Evolutionary conservation across 208 protist genomes (phyloP).

Genomic region (Acanthamoeba lenticulata): DNA sequence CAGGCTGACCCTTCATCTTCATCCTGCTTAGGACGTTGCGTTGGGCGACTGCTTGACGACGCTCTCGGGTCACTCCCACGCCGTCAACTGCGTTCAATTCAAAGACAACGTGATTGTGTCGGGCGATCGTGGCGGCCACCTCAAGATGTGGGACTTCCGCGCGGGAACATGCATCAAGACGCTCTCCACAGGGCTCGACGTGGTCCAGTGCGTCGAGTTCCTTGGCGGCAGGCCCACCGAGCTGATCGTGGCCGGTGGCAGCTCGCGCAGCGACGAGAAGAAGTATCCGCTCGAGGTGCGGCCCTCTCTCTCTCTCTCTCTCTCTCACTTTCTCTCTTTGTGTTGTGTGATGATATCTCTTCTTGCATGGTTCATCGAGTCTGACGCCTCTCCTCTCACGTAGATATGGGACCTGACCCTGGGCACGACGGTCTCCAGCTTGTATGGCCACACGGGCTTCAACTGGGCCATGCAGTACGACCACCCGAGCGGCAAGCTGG

Average conservation of each 20-base stretch:
- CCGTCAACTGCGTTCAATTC: conserved; percentile 32
- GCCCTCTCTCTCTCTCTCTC: too few species aligned
- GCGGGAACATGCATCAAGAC: conserved; percentile 18
- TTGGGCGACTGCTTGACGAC: background rate
- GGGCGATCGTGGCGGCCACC: background rate
- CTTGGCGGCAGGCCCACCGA: background rate
- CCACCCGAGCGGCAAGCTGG: conserved; percentile 6
- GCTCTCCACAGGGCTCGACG: background rate
- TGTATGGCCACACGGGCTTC: conserved; percentile 37
- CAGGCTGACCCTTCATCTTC: too few species aligned
- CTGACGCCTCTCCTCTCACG: background rate
- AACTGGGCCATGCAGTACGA: conserved; percentile 53
- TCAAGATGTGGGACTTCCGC: conserved; percentile 52
- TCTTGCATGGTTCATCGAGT: too few species aligned
- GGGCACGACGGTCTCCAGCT: background rate
- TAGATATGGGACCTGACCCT: conserved; percentile 22
- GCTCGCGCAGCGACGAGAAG: conserved; percentile 38
- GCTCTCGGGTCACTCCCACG: background rate
- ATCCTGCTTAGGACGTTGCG: background rate
- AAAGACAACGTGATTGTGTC: conserved; percentile 34
- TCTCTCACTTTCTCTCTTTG: background rate
- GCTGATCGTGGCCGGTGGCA: conserved; percentile 18
- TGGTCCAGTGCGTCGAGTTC: conserved; percentile 17
- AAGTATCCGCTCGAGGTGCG: conserved; percentile 38
- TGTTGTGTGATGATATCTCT: too few species aligned